phyloP scores from a whole-genome alignment of 208 protist genomes.

The Vickermania spadyakhi region DNA sequence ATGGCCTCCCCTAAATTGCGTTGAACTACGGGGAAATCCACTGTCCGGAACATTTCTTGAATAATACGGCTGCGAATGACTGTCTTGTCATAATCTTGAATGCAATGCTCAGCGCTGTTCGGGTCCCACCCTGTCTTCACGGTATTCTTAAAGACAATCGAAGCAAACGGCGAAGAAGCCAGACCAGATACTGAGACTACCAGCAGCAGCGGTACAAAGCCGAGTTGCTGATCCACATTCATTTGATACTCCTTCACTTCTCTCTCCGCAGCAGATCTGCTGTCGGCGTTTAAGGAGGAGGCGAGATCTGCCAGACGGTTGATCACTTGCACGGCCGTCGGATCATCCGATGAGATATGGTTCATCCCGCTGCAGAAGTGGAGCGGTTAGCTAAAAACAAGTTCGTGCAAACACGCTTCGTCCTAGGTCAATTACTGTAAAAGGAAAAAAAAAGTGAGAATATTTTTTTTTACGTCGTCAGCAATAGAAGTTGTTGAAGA shows the following conservation, averaged over 20 bases:
- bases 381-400: too few relatives aligned
- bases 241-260: constrained; percentile 52
- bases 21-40: constrained; percentile 33
- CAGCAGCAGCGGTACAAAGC: constrained; percentile 60
- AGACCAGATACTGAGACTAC: constrained; percentile 20
- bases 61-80: constrained; percentile 47
- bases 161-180: constrained; percentile 37
- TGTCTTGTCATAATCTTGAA: constrained; percentile 62
- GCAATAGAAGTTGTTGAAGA: too few relatives aligned
- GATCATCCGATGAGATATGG: constrained; percentile 36
- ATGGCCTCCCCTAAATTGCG: constrained; percentile 87
- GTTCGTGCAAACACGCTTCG: too few relatives aligned
- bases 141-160: constrained; percentile 84
- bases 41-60: constrained; percentile 40
- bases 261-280: constrained; percentile 41
- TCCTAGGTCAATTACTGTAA: too few relatives aligned
- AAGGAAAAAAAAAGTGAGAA: too few relatives aligned
- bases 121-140: constrained; percentile 77
- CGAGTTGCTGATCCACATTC: constrained; percentile 48
- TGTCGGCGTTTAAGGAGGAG: constrained; percentile 29
- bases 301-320: constrained; percentile 24
- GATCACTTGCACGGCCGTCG: constrained; percentile 19
- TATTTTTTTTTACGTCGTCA: too few relatives aligned
- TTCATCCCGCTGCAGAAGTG: too few relatives aligned
- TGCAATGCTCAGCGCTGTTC: constrained; percentile 61